Base-by-base conservation (phyloP, 2,329 filamentous ascomycete genomes). In the Dothistroma septosporum region DNA sequence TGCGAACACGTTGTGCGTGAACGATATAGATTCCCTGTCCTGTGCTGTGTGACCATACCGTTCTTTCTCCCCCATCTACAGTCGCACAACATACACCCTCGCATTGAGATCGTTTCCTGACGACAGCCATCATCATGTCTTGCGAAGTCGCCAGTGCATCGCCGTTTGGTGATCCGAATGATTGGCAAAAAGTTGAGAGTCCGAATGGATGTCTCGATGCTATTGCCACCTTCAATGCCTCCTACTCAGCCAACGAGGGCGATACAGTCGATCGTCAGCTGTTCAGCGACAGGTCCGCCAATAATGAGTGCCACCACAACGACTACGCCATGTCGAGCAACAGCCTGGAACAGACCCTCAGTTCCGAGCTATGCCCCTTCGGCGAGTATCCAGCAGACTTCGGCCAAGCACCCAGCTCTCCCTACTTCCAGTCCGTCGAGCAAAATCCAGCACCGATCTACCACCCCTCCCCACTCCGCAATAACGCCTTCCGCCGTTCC, bases 371-470 rank as follows among this genome's bases (percentile, higher is more conserved):
- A 47, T 56, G 55, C 14, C 44, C 59, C 2, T 62, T 63, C 33
- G 61, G 61, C 16, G 47, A 55, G 21, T 68, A 68, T 44, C 59
- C 62, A 37, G n/a, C 65, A 7, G 62, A 65, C 46, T 59, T 60
- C 52, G 49, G 35, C 55, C 47, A 48, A n/a, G 31, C 50, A 22
- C 44, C 60, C 4, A 44, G 22, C 12, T 60, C 64, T 48, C 67
- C 66, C 9, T 69, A 67, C 56, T 68, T 66, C 35, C 62, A 63
- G 16, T 68, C 66, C n/a, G 56, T 68, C 47, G 66, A 69, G 33
- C 31, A 49, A 21, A 62, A 55, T 46, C 35, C 58, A 33, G 48
- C 44, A n/a, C 58, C 50, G 19, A 37, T 55, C 19, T 61, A 58
- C 37, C 60, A 62, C 1, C 54, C 56, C n/a, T 59, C 58, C 22